These are phyloP conservation scores for Coemansia furcata DNA, from an alignment of 192 early-diverging fungal genomes.

Conservation along the genomic window DNA sequence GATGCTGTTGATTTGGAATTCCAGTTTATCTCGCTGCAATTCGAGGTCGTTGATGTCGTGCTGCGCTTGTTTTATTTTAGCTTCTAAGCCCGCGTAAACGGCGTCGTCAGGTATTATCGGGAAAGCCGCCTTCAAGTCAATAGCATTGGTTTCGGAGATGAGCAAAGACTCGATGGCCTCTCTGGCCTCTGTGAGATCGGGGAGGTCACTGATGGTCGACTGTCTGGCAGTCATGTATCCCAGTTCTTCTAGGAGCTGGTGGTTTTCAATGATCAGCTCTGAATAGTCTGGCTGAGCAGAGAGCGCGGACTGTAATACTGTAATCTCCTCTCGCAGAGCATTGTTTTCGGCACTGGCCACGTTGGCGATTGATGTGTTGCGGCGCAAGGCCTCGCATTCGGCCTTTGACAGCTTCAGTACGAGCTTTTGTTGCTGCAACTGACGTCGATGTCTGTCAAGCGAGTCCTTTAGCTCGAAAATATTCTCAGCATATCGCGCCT, in stretches of 20 bases:
- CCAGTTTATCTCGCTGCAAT: conserved; percentile 43
- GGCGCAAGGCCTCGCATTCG: conserved; percentile 31
- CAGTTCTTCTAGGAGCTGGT: conserved; percentile 38
- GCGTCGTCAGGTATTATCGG: conserved; percentile 50
- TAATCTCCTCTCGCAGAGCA: conserved; percentile 45
- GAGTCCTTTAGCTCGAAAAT: conserved; percentile 50
- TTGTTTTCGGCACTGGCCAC: conserved; percentile 39
- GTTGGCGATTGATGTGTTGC: conserved; percentile 15
- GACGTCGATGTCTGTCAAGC: conserved; percentile 35
- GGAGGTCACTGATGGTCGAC: neutral
- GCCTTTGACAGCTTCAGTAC: conserved; percentile 38
- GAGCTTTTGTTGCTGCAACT: conserved; percentile 43
- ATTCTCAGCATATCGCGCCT: conserved; percentile 48
- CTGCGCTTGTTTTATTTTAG: conserved; percentile 32
- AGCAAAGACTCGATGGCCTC: conserved; percentile 25
- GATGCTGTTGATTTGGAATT: conserved; percentile 51
- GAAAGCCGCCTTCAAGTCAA: conserved; percentile 20
- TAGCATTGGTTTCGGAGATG: conserved; percentile 7
- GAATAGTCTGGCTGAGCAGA: conserved; percentile 42
- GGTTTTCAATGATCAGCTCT: conserved; percentile 46
- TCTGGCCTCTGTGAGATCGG: conserved; percentile 21
- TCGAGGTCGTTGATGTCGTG: conserved; percentile 45
- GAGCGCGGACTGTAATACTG: conserved; percentile 27
- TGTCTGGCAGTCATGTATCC: conserved; percentile 5
- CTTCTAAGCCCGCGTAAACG: conserved; percentile 37